Evolutionary conservation across 495 filamentous ascomycete species (phyloP), one percentile per base, ranked within the genome.

Genomic region (Neurospora sp.): DNA sequence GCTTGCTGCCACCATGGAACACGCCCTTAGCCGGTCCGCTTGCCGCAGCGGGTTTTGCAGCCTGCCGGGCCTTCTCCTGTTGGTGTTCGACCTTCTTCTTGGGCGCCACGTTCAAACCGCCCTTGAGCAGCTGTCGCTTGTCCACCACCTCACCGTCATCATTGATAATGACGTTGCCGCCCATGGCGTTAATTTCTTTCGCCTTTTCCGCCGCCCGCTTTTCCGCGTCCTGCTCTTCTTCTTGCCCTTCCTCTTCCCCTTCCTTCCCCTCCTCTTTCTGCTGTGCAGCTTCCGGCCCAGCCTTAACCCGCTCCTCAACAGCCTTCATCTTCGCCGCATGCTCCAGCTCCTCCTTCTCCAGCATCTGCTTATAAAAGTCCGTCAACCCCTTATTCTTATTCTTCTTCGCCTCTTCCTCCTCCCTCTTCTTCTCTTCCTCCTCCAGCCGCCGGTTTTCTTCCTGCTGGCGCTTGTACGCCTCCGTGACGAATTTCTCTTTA

Each of bases 401-500:
- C 74, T 87, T 87, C 78, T 88, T 88, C 69, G 86, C 85, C 75
- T 94, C 92, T 73, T 86, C 87, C 75, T 89, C 89, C 80, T 96
- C 93, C 53, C 87, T 81, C 59, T 78, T 75, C 70, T 85, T 86
- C 81, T 98, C 96, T 80, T 96, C 94, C 76, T 91, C 92, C 77
- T 97, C 94, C 8, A 93, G 76, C 76, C 87, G 86, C 75, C 87
- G 80, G 76, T 94, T 85, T 80, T 97, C 96, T 77, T 89, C 93
- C 79, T 98, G 96, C 79, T 98, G 96, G 77, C 88, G 87, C 84
- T 94, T 96, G 77, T 99, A 99, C 61, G 96, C 95, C n/a, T 89
- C 89, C 0, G 96, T 99, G 39, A 98, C 96, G 76, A 99, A 99
- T 78, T 91, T 94, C 81, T 98, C 96, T 81, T 97, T 99, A 74